Percentiles rank a stretch among this genome's conserved stretches.
Evolutionary conservation across 2,329 filamentous ascomycete genomes (phyloP).

Genomic region (Aspergillus sp.): DNA sequence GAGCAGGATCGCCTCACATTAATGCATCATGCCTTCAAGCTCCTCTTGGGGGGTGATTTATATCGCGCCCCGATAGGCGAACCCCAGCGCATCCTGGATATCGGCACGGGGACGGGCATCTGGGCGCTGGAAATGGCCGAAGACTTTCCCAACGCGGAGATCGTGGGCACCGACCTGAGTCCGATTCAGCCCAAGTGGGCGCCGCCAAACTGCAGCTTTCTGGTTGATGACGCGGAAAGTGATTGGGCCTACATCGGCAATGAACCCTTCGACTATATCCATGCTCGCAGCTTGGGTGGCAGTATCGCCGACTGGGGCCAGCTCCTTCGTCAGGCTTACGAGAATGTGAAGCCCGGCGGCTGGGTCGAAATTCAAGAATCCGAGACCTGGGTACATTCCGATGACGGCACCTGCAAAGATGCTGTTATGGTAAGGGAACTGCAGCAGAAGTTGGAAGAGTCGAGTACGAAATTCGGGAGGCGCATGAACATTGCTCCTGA

Average conservation of each 20-base stretch:
- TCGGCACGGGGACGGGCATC: slow-evolving; percentile 37
- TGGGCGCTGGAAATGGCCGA: slow-evolving; percentile 50
- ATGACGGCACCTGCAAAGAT: slow-evolving; percentile 34
- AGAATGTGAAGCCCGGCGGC: slow-evolving; percentile 37
- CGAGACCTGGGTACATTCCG: slow-evolving; percentile 30
- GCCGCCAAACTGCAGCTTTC: slow-evolving; percentile 54
- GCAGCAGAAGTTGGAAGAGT: slow-evolving; percentile 31
- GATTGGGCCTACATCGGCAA: slow-evolving; percentile 44
- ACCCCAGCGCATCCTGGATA: slow-evolving; percentile 33
- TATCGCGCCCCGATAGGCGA: slow-evolving; percentile 40
- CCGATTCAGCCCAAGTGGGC: slow-evolving; percentile 44
- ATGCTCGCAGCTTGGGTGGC: slow-evolving; percentile 39
- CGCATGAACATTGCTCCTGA: slow-evolving; percentile 36
- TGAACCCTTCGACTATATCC: slow-evolving; percentile 44
- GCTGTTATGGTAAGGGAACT: slow-evolving; percentile 32
- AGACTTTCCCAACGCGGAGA: slow-evolving; percentile 36
- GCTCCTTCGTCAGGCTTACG: slow-evolving; percentile 34
- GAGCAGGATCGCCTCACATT: slow-evolving; percentile 47
- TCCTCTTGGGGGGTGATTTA: slow-evolving; percentile 39
- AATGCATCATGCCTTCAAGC: slow-evolving; percentile 43
- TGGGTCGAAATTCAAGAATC: slow-evolving; percentile 43
- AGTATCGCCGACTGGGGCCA: slow-evolving; percentile 39
- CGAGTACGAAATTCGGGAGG: slow-evolving; percentile 38
- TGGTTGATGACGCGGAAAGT: slow-evolving; percentile 48
- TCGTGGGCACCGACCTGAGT: slow-evolving; percentile 40